Evolutionary conservation across 331 rosid species (phyloP), one percentile per base, ranked within the genome.

Genomic region (Ulmus americana): DNA sequence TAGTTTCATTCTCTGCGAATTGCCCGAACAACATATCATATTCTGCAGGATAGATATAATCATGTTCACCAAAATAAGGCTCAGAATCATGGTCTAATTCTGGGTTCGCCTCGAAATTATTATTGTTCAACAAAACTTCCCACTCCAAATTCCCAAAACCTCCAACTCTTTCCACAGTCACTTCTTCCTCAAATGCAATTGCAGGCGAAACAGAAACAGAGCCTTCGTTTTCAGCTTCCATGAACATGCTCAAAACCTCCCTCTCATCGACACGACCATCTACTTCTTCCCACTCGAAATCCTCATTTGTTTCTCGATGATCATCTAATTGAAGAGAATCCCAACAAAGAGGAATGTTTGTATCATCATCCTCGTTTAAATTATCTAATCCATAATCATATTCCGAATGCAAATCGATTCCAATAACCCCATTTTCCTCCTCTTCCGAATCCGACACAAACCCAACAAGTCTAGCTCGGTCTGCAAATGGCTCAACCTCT

Each of bases 201-300:
- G 68, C 39, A 0, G 80, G 79, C 3, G 71, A 58, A 5, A 44
- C 59, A 0, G 77, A 47, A 22, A 65, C 68, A 0, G 82, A 63
- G 1, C 67, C 73, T 10, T 76, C 84, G 7, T 69, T 80, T 5
- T 81, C 87, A 1, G 60, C 65, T 3, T 72, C 80, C 11, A 75
- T 16, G 18, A 79, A 45, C 76, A 62, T 70, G 79, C 80, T 80
- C 51, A 86, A 71, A 54, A 77, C 70, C 10, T 90, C 95, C 43
- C 89, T 71, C 76, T 83, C 97, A 13, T 86, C 89, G 2, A 73
- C 75, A 0, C 88, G 65, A 4, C 72, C 84, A 38, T 84, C 91
- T 5, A 90, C 87, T 65, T 90, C 95, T 62, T 90, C 97, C 97
- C 95, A 90, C 80, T 87, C 97, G 15, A 87, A 90, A 61, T 87